Percentiles rank a stretch among this genome's conserved stretches.
Evolutionary conservation across 495 filamentous ascomycete genomes (phyloP).

Genomic region (Annulohypoxylon stygium): DNA sequence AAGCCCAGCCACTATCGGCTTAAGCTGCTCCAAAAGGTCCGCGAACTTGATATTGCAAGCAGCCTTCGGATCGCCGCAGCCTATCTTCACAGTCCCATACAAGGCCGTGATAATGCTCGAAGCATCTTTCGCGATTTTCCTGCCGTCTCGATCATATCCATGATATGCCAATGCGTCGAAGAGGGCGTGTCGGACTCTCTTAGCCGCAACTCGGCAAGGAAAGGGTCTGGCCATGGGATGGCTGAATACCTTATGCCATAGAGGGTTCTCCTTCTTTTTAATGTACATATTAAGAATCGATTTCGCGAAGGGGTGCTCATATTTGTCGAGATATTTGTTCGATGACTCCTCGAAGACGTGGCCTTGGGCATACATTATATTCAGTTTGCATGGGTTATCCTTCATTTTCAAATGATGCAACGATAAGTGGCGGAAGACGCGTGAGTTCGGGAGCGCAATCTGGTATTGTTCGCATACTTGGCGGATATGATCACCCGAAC

Average conservation of each 20-base stretch:
- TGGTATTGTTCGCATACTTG: slow-evolving; percentile 27
- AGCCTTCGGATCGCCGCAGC: slow-evolving; percentile 31
- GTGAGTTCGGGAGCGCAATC: slow-evolving; percentile 22
- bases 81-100: slow-evolving; percentile 49
- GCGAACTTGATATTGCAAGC: slow-evolving; percentile 42
- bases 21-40: slow-evolving; percentile 38
- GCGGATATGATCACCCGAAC: slow-evolving; percentile 36
- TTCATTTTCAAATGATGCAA: slow-evolving; percentile 4
- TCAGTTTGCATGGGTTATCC: slow-evolving; percentile 24
- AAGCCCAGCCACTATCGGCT: slow-evolving; percentile 27
- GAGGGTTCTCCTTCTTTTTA: slow-evolving; percentile 48
- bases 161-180: slow-evolving; percentile 64
- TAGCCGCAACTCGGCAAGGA: slow-evolving; percentile 65
- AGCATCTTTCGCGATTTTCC: slow-evolving; percentile 32
- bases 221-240: slow-evolving; percentile 57
- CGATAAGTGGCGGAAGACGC: background rate
- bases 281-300: slow-evolving; percentile 49
- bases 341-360: slow-evolving; percentile 46
- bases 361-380: slow-evolving; percentile 6
- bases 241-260: slow-evolving; percentile 63
- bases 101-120: slow-evolving; percentile 35
- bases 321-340: slow-evolving; percentile 49
- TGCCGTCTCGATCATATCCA: slow-evolving; percentile 70
- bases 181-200: slow-evolving; percentile 68
- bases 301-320: slow-evolving; percentile 54